Base-by-base conservation (phyloP, 1,139 yeast species). In the Suhomyces yuchorum region DNA sequence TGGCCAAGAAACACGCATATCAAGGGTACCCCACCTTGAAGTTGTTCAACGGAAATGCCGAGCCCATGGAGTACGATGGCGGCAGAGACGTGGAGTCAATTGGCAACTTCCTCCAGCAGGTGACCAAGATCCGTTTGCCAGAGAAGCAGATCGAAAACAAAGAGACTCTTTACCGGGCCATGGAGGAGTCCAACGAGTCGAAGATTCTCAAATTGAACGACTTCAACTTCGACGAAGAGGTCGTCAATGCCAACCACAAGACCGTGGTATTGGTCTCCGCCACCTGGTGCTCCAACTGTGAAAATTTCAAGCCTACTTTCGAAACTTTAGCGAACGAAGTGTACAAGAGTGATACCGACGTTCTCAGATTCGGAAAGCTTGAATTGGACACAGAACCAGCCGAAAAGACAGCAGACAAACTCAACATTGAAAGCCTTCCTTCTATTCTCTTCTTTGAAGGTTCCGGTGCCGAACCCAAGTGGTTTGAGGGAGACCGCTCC, bases 21-120 rank as follows among this genome's bases (percentile, higher is more conserved):
- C 72, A 77, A 44, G 87, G 88, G 14, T 87, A 73, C 60, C 96
- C 96, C 6, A 82, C 87, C 26, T 60, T 87, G 54, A 74, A 75
- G 56, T 70, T 82, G 57, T 80, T 85, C 59, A 75, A 76, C 51
- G 82, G 81, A 19, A 71, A 72, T 24, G 77, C 75, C 42, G 60
- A 71, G 26, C 84, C 84, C 7, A 60, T 79, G 32, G 79, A 72
- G 37, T 82, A 66, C 56, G 68, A 67, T 38, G 86, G 85, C 3
- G 57, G 62, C 28, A 67, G 86, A 54, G 82, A 77, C 50, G 58
- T 71, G 24, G 74, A 72, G 24, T 57, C 73, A 15, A 69, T 82
- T 40, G 62, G 73, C 47, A 78, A 79, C 53, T 82, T 81, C 53
- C 57, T 79, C 18, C 76, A 71, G 55, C 73, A 61, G 51, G 63